Conservation (phyloP, 345 rosid genomes). For the Microcos paniculata region DNA sequence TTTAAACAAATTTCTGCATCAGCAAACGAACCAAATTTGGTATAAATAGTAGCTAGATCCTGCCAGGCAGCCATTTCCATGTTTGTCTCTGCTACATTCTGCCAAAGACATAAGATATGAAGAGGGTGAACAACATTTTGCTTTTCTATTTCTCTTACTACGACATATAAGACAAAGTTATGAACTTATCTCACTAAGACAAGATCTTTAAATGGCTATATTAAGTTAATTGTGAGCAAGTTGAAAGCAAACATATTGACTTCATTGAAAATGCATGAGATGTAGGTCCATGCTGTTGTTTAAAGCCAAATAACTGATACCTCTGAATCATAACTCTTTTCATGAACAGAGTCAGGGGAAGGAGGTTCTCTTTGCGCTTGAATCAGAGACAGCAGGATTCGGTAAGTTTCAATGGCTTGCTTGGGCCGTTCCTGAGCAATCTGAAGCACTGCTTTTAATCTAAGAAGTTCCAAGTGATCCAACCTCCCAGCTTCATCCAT, state of each 20-base stretch:
- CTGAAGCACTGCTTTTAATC: constrained; percentile 78
- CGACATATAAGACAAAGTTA: background rate
- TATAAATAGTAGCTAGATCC: constrained; percentile 70
- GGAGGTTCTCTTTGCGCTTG: constrained; percentile 64
- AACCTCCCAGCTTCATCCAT: constrained; percentile 68
- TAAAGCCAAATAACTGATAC: constrained; percentile 27
- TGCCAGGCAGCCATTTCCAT: constrained; percentile 80
- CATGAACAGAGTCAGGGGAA: constrained; percentile 32
- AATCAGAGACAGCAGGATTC: constrained; percentile 68
- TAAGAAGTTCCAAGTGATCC: constrained; percentile 74
- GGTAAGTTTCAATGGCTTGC: constrained; percentile 86
- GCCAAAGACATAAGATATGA: constrained; percentile 19
- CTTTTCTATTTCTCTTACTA: background rate
- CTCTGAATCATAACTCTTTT: constrained; percentile 34
- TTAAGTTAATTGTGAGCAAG: background rate
- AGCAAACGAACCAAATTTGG: constrained; percentile 59
- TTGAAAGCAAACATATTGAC: no score
- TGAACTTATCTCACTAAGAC: background rate
- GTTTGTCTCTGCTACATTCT: constrained; percentile 47
- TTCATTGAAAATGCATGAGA: background rate
- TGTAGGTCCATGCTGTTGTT: background rate
- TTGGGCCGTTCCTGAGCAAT: constrained; percentile 79
- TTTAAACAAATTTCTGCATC: constrained; percentile 74
- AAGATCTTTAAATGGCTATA: background rate
- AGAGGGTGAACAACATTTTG: background rate